phyloP scores from a whole-genome alignment of 2,329 filamentous ascomycete genomes.

The Trichoderma atrobrunneum region DNA sequence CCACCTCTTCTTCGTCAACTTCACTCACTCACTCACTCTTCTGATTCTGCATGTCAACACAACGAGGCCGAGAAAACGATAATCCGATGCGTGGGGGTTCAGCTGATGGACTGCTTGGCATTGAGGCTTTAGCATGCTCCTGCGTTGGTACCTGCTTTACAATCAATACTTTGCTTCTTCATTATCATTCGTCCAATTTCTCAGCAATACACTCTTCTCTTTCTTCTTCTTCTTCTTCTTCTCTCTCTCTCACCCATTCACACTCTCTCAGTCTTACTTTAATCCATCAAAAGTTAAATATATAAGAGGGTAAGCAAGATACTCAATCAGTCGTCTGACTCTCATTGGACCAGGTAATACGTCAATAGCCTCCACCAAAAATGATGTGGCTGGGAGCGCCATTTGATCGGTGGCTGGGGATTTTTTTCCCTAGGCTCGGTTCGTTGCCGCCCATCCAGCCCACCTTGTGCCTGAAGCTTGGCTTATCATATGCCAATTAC shows the following conservation, averaged over 20 bases:
- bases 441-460: slow-evolving; percentile 18
- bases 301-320: not conserved
- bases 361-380: not conserved
- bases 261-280: not conserved
- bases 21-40: too few relatives aligned
- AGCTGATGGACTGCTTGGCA: not conserved
- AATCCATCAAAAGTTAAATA: not conserved
- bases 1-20: too few relatives aligned
- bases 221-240: too few relatives aligned
- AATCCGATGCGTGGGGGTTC: not conserved
- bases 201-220: not conserved
- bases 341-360: not conserved
- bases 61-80: not conserved
- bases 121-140: not conserved
- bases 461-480: slow-evolving; percentile 15
- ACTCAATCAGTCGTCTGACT: not conserved
- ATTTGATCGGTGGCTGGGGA: slow-evolving; percentile 7
- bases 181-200: not conserved
- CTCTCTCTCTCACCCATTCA: not conserved
- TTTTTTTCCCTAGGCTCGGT: slow-evolving; percentile 3
- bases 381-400: not conserved
- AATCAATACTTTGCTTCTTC: not conserved
- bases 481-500: not conserved
- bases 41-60: not conserved
- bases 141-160: not conserved